Evolutionary conservation across 768 basidiomycete genomes (phyloP).

Genomic region (Suillus luteus): DNA sequence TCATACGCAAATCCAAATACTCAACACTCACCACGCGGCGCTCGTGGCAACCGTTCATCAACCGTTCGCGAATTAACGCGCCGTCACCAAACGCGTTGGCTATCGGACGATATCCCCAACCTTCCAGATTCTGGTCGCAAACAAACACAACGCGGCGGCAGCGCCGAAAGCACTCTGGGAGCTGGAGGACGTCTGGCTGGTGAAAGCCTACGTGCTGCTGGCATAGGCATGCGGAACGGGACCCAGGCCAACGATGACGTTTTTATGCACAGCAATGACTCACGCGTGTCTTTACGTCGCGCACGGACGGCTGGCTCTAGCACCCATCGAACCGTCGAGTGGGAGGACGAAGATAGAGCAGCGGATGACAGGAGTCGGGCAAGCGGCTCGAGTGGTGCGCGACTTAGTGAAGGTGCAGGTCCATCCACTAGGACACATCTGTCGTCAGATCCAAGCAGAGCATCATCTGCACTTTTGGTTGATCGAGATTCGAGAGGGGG

Average conservation of each 20-base stretch:
- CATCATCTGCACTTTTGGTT: constrained; percentile 14
- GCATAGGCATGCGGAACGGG: constrained; percentile 47
- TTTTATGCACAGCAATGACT: constrained; percentile 32
- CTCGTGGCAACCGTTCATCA: constrained; percentile 40
- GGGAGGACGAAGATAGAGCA: constrained; percentile 28
- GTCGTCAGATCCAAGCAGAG: constrained; percentile 29
- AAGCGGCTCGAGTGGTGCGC: constrained; percentile 26
- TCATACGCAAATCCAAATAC: constrained; percentile 24
- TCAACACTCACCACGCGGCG: constrained; percentile 33
- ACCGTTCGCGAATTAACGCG: constrained; percentile 51
- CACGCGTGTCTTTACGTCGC: constrained; percentile 19
- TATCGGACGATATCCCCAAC: constrained; percentile 48
- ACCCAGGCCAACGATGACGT: constrained; percentile 38
- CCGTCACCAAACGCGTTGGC: constrained; percentile 55
- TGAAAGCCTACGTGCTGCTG: constrained; percentile 72
- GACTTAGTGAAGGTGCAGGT: constrained; percentile 19
- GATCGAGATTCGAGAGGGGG: constrained; percentile 28
- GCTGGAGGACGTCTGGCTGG: constrained; percentile 57
- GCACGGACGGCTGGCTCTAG: constrained; percentile 14
- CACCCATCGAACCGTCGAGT: constrained; percentile 21
- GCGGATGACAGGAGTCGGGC: constrained; percentile 26
- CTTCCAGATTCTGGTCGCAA: constrained; percentile 43
- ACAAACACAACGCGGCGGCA: constrained; percentile 64
- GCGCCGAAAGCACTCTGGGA: constrained; percentile 65
- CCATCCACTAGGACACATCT: constrained; percentile 26